Conservation (phyloP, 768 basidiomycete species). For the Tricholoma matsutake region DNA sequence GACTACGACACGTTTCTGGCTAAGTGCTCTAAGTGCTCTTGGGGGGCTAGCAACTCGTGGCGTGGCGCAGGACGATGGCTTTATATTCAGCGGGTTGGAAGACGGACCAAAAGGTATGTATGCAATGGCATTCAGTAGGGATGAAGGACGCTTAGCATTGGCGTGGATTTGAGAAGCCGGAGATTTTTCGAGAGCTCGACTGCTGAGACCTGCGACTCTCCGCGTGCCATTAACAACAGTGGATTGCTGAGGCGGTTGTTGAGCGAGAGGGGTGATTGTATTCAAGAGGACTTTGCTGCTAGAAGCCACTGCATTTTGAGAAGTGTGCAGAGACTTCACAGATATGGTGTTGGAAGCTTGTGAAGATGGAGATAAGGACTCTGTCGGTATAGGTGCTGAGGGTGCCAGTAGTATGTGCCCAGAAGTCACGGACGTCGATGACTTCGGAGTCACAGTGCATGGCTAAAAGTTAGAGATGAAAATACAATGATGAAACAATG, state of each 20-base stretch:
- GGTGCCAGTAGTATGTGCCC: neutral
- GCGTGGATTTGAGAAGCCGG: conserved; percentile 1
- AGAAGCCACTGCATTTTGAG: conserved; percentile 33
- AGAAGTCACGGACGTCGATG: neutral
- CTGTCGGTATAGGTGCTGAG: neutral
- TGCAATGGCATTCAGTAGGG: conserved; percentile 35
- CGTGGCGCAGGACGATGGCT: conserved; percentile 34
- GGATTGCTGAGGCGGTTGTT: neutral
- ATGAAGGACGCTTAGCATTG: conserved; percentile 10
- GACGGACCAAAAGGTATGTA: conserved; percentile 40
- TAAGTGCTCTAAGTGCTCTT: conserved; percentile 21
- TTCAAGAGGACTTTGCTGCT: conserved; percentile 32
- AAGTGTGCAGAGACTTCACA: neutral
- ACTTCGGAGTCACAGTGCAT: neutral
- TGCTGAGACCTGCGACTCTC: conserved; percentile 11
- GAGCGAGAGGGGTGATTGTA: neutral
- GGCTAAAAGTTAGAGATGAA: neutral
- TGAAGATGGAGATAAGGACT: neutral
- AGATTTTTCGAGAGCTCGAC: conserved; percentile 20
- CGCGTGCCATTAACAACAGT: conserved; percentile 6
- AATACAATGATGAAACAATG: neutral
- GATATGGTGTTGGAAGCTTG: neutral
- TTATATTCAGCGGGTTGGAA: conserved; percentile 54
- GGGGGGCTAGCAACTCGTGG: conserved; percentile 21
- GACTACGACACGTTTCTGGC: conserved; percentile 40